Evolutionary conservation across 139 green algal species (phyloP), one percentile per base, ranked within the genome.

Genomic region (Chlorella sp.): DNA sequence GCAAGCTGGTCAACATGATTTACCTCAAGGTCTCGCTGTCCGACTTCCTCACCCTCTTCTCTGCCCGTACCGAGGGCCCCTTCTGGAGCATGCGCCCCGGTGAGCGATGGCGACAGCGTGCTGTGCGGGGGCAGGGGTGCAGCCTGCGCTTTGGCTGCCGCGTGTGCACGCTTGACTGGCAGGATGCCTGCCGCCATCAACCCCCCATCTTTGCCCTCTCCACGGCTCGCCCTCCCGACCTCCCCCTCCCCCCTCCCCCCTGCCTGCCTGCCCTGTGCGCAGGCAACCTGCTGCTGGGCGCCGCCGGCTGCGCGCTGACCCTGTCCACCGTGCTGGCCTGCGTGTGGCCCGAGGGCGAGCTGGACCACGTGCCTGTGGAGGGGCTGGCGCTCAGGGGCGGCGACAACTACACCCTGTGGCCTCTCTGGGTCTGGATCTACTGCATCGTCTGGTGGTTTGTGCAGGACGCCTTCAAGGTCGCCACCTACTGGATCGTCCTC

Each of bases 41-140:
- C 28, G 96, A 98, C 91, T 98, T 97, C 91, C 89, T 98, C 40
- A 98, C 96, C 32, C 93, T 98, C 64, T 98, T 98, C 93, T 94
- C 91, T 81, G 95, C 96, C 0, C 94, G 96, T 81, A 98, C 96
- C 1, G 90, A 96, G 39, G 94, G 93, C 79, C 94, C 94, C 91
- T 97, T 97, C 94, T 98, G 94, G 94, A 90, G 80, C 2, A 64
- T 80, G 1, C 53, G 36, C 9, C 95, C 95, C 32, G 88, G 48
- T 57, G 48, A 57, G 48, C n/a, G n/a, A n/a, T n/a, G n/a, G n/a
- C n/a, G n/a, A n/a, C n/a, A n/a, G n/a, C n/a, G n/a, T n/a, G n/a
- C n/a, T n/a, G n/a, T n/a, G n/a, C n/a, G n/a, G n/a, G n/a, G n/a
- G n/a, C n/a, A n/a, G n/a, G n/a, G n/a, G n/a, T n/a, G n/a, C n/a